Base-by-base conservation (phyloP, 1,284 basidiomycete genomes). In the Marasmius sp. region DNA sequence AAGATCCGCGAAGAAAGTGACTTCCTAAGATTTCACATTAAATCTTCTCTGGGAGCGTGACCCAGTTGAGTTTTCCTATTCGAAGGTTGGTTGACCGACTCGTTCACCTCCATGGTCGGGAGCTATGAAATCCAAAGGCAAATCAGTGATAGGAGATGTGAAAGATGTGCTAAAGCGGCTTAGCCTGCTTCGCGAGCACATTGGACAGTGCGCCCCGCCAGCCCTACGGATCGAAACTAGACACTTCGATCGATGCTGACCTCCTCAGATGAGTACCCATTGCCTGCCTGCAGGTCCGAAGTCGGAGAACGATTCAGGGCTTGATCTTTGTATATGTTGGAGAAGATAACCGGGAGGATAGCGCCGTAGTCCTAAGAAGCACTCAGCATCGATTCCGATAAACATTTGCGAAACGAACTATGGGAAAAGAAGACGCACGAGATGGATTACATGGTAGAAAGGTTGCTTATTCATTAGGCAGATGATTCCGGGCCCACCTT, bases 401-500 rank as follows among this genome's bases (percentile, higher is more conserved):
- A 55, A n/a, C 7, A 5, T 11, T 51, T n/a, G 36, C 11, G 14
- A 54, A 38, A 37, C 6, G 16, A 51, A 3, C n/a, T 6, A 22
- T 45, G 18, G 38, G 38, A 20, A 8, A 16, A 3, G 14, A 39
- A 10, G 6, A 55, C 57, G 20, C 14, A 62, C 83, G 60, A 91
- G 78, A 72, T 82, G 87, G 1, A 88, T 88, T 63, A 90, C 72
- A 70, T 86, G 85, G 18, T 86, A 87, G 66, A 90, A 91, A 0
- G 89, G 88, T 64, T 90, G 87, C 27, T 77, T 70, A 34, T 69
- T 70, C 22, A 79, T 16, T 72, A 82, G n/a, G 70, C 77, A 0
- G 79, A 66, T 0, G 69, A 14, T 70, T 86, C 87, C 27, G 60
- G 87, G 81, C 65, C 81, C 80, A 12, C 47, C 53, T 49, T 52